Evolutionary conservation across 306 rosid genomes (phyloP), one percentile per base, ranked within the genome.

Genomic region (Dicorynia guianensis): DNA sequence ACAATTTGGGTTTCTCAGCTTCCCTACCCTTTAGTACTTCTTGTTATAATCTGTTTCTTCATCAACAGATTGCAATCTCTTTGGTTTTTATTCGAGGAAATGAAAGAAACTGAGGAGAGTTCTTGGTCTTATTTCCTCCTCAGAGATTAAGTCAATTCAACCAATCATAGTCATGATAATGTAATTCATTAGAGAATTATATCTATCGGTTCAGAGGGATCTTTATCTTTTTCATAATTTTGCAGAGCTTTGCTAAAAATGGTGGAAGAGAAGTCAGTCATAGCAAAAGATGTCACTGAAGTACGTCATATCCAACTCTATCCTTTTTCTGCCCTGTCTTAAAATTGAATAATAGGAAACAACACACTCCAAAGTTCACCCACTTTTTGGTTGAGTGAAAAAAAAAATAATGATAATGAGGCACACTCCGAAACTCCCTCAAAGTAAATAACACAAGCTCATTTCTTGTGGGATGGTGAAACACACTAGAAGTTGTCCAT

Each of bases 241-340:
- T 67, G 65, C 78, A 79, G 90, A 63, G 69, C 19, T 80, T 49
- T 69, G 71, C 68, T 72, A 19, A 82, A 89, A 67, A 93, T 93
- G 97, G 97, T 60, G 60, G 92, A 82, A 59, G 92, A 85, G 79
- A 90, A 82, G 89, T 8, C 83, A 39, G n/a, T 64, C 63, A 93
- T 93, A 62, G 97, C 97, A 6, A 90, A 85, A 61, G 96, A 90
- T 79, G 91, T 93, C 69, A 88, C 96, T 70, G 96, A 90, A 85
- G 97, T 90, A 81, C 87, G 91, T 25, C 76, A 5, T 72, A 39
- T 52, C 76, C 71, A 43, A 50, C 39, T n/a, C 20, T 55, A 33
- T 5, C 36, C 30, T 25, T 20, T 8, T 76, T 49, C 9, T n/a
- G n/a, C n/a, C n/a, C n/a, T n/a, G n/a, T 25, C n/a, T n/a, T n/a